A percentile compares a stretch with the other conserved stretches of the same genome.
Conservation (phyloP, 2,329 filamentous ascomycete genomes). For the Clathrospora elynae region DNA sequence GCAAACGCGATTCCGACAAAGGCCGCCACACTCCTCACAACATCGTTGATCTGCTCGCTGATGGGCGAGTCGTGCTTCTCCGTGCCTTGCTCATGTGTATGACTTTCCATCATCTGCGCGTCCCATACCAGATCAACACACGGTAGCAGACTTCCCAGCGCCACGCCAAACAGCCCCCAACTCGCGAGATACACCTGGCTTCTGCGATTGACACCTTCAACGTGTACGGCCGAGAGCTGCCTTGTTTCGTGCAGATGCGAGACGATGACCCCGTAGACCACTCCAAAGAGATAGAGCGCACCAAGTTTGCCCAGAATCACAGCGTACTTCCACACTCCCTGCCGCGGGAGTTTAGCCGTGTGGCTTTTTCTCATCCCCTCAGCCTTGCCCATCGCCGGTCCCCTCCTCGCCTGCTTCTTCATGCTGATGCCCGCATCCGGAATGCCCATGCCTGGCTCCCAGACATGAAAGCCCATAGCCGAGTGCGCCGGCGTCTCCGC, state of each 20-base stretch:
- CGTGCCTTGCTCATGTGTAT: conserved; percentile 32
- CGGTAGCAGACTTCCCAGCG: conserved; percentile 78
- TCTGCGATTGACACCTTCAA: conserved; percentile 60
- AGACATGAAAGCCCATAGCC: conserved; percentile 21
- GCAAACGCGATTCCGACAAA: conserved; percentile 77
- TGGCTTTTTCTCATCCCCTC: conserved; percentile 9
- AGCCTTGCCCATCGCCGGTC: conserved; percentile 6
- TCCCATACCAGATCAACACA: conserved; percentile 82
- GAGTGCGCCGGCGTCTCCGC: conserved; percentile 66
- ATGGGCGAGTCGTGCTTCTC: conserved; percentile 47
- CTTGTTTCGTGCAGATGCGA: conserved; percentile 76
- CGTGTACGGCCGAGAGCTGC: conserved; percentile 65
- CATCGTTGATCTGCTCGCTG: conserved; percentile 74
- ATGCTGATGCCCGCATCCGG: conserved; percentile 35
- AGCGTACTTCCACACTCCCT: conserved; percentile 49
- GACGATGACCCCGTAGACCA: conserved; percentile 82
- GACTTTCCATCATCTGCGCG: conserved; percentile 47
- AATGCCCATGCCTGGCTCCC: conserved; percentile 32
- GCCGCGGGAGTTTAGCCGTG: conserved; percentile 14
- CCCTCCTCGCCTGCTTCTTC: conserved; percentile 24
- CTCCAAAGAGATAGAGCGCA: conserved; percentile 77
- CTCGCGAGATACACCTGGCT: conserved; percentile 72
- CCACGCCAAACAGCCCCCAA: conserved; percentile 82
- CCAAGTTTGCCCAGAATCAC: conserved; percentile 63
- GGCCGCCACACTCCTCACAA: conserved; percentile 70